Evolutionary conservation across 345 rosid species (phyloP), one percentile per base, ranked within the genome.

Genomic region (Euphorbia pulcherrima): DNA sequence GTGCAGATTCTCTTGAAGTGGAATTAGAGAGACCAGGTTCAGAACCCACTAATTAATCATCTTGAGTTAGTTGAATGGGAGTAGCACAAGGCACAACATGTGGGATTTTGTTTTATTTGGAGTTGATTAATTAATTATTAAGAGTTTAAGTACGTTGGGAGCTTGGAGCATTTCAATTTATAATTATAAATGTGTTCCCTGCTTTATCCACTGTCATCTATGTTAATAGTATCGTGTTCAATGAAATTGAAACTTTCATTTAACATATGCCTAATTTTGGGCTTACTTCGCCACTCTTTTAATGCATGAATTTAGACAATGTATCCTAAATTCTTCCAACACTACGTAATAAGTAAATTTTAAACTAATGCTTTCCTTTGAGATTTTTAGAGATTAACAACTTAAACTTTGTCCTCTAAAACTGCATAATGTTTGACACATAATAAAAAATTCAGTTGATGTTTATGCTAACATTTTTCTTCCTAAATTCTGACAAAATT

Each of bases 51-150:
- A 29, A 51, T 24, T 52, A 44, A 39, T 63, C 24, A 48, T 39
- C 40, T 46, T 5, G 20, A n/a, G 28, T 9, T 29, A 18, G 37
- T 46, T 26, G 67, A 55, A 53, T n/a, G 60, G 58, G 77, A 51
- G 77, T 48, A 76, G 72, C 85, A 79, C 78, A 58, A 78, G 79
- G 69, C 75, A n/a, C 62, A 64, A 68, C 82, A 62, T 76, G 83
- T 77, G 81, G 74, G 87, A 71, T 72, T 59, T 52, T 68, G 83
- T 40, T 70, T 60, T 66, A 65, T 35, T 68, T 48, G 44, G 6
- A 44, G 37, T 30, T 54, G 63, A 63, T 63, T 52, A 20, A 18
- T 44, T 44, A 11, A 33, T 64, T 60, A 48, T 46, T 24, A 66
- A 3, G 4, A 18, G 2, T 14, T 17, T 20, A 46, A 14, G 68